These are phyloP conservation scores for Monosporozyma aerobia DNA, from an alignment of 805 yeast genomes.

Conservation along the genomic window DNA sequence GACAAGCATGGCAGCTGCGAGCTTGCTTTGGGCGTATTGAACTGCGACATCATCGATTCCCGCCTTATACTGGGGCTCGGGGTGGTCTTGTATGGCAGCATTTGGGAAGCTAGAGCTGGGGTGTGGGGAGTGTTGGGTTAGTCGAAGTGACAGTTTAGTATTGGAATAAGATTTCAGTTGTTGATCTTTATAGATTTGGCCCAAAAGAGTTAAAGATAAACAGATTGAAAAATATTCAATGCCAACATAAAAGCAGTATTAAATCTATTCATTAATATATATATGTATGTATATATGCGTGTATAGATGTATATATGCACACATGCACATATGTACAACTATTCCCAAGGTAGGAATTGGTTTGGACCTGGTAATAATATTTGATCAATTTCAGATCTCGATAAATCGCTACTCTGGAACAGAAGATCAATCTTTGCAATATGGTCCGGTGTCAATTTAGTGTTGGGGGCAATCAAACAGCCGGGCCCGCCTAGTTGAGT, in stretches of 20 bases:
- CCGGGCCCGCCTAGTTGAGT: constrained; percentile 88
- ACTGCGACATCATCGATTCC: background rate
- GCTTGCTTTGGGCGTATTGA: background rate
- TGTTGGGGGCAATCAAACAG: constrained; percentile 36
- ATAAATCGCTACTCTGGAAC: background rate
- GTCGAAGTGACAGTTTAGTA: too few relatives aligned
- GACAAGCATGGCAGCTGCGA: background rate
- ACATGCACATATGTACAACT: background rate
- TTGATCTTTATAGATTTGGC: background rate
- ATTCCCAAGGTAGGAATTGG: background rate
- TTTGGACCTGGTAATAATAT: constrained; percentile 7
- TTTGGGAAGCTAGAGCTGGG: background rate
- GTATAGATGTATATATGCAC: background rate
- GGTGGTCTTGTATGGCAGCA: constrained; percentile 2
- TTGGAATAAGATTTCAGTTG: too few relatives aligned
- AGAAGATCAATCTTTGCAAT: background rate
- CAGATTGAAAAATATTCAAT: background rate
- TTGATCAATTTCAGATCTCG: constrained; percentile 7
- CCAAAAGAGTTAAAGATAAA: background rate
- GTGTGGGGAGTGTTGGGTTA: background rate
- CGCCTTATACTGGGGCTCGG: constrained; percentile 4
- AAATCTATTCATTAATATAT: too few relatives aligned
- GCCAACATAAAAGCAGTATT: too few relatives aligned
- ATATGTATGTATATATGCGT: too few relatives aligned
- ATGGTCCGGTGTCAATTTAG: background rate